Conservation (phyloP, 768 basidiomycete species). For the Hygrocybe coccinea region DNA sequence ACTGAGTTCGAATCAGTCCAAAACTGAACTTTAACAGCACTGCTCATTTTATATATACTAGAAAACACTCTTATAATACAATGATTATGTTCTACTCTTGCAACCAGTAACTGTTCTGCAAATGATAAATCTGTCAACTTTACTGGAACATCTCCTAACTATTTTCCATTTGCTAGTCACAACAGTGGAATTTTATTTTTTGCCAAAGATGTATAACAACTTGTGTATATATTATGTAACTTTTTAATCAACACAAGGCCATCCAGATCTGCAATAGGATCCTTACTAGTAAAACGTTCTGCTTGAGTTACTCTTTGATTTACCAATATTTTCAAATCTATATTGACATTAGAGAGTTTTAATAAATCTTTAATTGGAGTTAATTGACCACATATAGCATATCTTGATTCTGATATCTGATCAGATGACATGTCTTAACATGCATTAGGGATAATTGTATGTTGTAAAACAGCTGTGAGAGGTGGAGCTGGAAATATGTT, state of each 20-base stretch:
- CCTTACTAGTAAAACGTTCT: not conserved
- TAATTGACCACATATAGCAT: conserved; percentile 1
- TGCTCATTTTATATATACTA: conserved; percentile 30
- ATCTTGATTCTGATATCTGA: not conserved
- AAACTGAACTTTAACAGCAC: no score
- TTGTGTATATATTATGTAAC: conserved; percentile 1
- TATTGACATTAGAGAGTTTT: not conserved
- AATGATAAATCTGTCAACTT: conserved; percentile 25
- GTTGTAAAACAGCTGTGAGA: not conserved
- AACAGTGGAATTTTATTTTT: conserved; percentile 17
- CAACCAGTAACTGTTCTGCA: conserved; percentile 27
- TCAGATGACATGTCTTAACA: not conserved
- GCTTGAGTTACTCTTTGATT: not conserved
- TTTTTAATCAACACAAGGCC: not conserved
- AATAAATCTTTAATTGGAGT: not conserved
- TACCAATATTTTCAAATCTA: not conserved
- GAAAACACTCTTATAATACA: conserved; percentile 28
- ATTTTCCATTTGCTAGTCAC: conserved; percentile 10
- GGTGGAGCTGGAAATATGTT: not conserved
- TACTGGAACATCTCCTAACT: conserved; percentile 32
- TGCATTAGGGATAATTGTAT: not conserved
- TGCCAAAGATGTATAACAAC: conserved; percentile 26
- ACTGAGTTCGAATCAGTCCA: no score
- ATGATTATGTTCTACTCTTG: conserved; percentile 23
- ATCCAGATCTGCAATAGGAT: not conserved